Evolutionary conservation across 495 filamentous ascomycete genomes (phyloP).

Genomic region (Pyronema domesticum): DNA sequence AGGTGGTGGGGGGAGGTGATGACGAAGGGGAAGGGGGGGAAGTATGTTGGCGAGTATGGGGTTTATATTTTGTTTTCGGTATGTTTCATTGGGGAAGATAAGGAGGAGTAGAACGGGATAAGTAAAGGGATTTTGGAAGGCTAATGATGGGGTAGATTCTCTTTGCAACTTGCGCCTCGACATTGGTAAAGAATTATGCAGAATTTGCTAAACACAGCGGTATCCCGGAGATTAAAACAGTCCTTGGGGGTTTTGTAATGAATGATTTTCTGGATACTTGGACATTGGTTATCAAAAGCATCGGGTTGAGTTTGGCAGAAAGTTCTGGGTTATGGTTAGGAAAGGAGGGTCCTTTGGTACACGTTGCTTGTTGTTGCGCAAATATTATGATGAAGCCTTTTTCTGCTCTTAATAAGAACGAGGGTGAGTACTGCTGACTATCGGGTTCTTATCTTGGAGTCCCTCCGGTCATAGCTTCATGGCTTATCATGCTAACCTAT

Average conservation of each 20-base stretch:
- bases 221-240: conserved; percentile 95
- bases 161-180: conserved; percentile 61
- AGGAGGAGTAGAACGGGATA: too few species aligned
- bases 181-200: conserved; percentile 69
- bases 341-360: conserved; percentile 91
- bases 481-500: conserved; percentile 12
- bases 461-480: not conserved
- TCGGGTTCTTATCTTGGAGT: not conserved
- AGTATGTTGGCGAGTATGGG: conserved; percentile 67
- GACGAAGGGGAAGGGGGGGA: conserved; percentile 41
- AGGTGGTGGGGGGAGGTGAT: conserved; percentile 64
- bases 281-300: conserved; percentile 80
- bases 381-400: conserved; percentile 91
- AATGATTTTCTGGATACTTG: conserved; percentile 78
- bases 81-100: conserved; percentile 16
- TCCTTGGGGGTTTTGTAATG: conserved; percentile 89
- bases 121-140: not conserved
- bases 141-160: conserved; percentile 36
- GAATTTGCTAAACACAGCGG: conserved; percentile 87
- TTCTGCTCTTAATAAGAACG: conserved; percentile 64
- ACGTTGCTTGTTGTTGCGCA: conserved; percentile 94
- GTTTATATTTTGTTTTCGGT: conserved; percentile 74
- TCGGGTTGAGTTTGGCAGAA: conserved; percentile 87
- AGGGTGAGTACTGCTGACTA: conserved; percentile 38
- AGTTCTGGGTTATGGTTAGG: conserved; percentile 96